A percentile compares a stretch with the other conserved stretches of the same genome.
phyloP scores from a whole-genome alignment of 371 early-diverging fungal species.

The Mortierella sp. region DNA sequence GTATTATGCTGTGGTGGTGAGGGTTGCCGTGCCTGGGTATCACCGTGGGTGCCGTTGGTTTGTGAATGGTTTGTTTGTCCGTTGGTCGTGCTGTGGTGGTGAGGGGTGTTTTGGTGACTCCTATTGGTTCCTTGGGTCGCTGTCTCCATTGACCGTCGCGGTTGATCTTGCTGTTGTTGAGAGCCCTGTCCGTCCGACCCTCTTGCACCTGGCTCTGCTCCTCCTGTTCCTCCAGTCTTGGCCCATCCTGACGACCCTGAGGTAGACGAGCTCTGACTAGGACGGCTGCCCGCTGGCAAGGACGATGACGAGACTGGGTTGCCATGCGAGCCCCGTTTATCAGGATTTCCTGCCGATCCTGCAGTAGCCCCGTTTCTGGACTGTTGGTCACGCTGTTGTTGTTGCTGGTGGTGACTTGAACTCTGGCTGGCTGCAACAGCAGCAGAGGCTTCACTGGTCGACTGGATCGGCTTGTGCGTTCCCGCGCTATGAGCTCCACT shows the following conservation, averaged over 20 bases:
- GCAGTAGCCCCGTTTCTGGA: not conserved
- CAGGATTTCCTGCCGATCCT: not conserved
- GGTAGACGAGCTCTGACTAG: not conserved
- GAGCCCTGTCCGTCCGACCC: conserved; percentile 18
- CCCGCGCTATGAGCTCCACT: not conserved
- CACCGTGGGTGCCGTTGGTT: conserved; percentile 4
- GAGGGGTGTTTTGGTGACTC: not conserved
- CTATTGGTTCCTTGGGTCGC: conserved; percentile 26
- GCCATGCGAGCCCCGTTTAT: not conserved
- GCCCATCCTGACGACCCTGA: not conserved
- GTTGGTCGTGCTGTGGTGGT: not conserved
- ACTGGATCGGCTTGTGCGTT: conserved; percentile 1
- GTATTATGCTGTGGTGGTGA: conserved; percentile 5
- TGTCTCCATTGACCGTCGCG: conserved; percentile 21
- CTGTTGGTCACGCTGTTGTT: conserved; percentile 5
- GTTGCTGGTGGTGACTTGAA: not conserved
- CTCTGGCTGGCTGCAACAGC: not conserved
- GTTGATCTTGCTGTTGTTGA: conserved; percentile 9
- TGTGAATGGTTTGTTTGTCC: conserved; percentile 4
- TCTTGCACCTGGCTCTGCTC: not conserved
- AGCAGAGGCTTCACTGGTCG: conserved; percentile 4
- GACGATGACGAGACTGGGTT: not conserved
- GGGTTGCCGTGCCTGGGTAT: conserved; percentile 9
- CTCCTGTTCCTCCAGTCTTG: not conserved
- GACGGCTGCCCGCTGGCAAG: not conserved